Evolutionary conservation across 2,329 filamentous ascomycete species (phyloP).

Genomic region (Microsporum ferrugineum): DNA sequence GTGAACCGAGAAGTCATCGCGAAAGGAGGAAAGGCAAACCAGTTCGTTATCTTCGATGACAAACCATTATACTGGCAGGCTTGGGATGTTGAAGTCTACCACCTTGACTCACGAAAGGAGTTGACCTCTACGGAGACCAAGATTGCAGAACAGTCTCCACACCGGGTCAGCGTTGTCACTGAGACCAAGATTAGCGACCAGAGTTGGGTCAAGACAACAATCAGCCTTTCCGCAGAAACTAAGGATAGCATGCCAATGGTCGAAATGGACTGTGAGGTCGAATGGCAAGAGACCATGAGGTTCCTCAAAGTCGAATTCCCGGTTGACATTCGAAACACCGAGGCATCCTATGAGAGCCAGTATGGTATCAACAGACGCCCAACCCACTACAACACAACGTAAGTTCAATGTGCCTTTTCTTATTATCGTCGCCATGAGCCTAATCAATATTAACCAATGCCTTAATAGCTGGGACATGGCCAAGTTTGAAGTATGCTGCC

Average conservation of each 20-base stretch:
- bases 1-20: slow-evolving; percentile 68
- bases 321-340: slow-evolving; percentile 77
- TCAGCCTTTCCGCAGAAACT: slow-evolving; percentile 62
- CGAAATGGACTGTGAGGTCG: slow-evolving; percentile 73
- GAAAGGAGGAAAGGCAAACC: slow-evolving; percentile 64
- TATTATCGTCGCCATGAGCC: slow-evolving; percentile 8
- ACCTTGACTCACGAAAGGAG: slow-evolving; percentile 74
- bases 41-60: slow-evolving; percentile 91
- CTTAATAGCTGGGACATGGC: slow-evolving; percentile 73
- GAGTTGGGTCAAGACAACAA: slow-evolving; percentile 76
- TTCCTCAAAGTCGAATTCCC: slow-evolving; percentile 99
- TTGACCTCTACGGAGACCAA: slow-evolving; percentile 56
- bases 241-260: slow-evolving; percentile 57
- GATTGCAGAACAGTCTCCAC: slow-evolving; percentile 59
- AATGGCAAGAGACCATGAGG: slow-evolving; percentile 94
- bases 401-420: slow-evolving; percentile 20
- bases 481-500: slow-evolving; percentile 92
- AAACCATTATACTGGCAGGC: slow-evolving; percentile 96
- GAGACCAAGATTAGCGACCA: slow-evolving; percentile 77
- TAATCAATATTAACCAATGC: slow-evolving; percentile 14
- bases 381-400: slow-evolving; percentile 92
- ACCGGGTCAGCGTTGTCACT: slow-evolving; percentile 71
- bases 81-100: slow-evolving; percentile 96
- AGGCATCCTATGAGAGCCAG: slow-evolving; percentile 90
- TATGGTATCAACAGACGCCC: slow-evolving; percentile 80